Conservation (phyloP, 306 rosid species). For the Glycine soja region DNA sequence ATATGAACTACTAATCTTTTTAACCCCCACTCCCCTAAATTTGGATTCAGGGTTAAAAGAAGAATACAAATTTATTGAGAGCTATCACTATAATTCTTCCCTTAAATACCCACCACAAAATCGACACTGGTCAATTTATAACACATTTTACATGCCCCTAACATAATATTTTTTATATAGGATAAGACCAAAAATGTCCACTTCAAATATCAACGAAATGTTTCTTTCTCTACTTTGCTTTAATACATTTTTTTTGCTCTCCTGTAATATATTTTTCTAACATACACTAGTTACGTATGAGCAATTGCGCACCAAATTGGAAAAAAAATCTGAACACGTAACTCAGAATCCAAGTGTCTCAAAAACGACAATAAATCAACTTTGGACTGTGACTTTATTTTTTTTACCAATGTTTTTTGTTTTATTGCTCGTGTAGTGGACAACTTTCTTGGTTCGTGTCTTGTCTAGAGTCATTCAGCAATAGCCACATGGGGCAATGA, state of each 20-base stretch:
- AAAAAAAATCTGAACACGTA: slow-evolving; percentile 41
- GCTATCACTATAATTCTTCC: slow-evolving; percentile 36
- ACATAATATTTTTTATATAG: slow-evolving; percentile 9
- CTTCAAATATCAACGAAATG: slow-evolving; percentile 45
- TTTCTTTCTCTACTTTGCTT: slow-evolving; percentile 35
- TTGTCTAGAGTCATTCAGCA: slow-evolving; percentile 53
- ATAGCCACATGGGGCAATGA: slow-evolving; percentile 48
- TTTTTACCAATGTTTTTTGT: slow-evolving; percentile 51
- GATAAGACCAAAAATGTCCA: slow-evolving; percentile 39
- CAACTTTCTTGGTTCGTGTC: slow-evolving; percentile 56
- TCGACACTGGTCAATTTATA: slow-evolving; percentile 36
- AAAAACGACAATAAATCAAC: slow-evolving; percentile 60
- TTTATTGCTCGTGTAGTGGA: slow-evolving; percentile 50
- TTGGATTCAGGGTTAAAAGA: slow-evolving; percentile 16
- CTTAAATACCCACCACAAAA: slow-evolving; percentile 44
- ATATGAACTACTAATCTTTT: slow-evolving; percentile 31
- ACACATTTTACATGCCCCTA: slow-evolving; percentile 25
- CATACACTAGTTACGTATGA: neutral
- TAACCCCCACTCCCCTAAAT: neutral
- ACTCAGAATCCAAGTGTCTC: slow-evolving; percentile 47
- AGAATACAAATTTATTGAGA: slow-evolving; percentile 37
- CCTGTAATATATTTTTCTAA: neutral
- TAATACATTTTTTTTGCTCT: neutral
- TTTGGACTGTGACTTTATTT: slow-evolving; percentile 42
- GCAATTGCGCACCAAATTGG: slow-evolving; percentile 36